Percentiles rank a stretch among this genome's conserved stretches.
phyloP scores from a whole-genome alignment of 2,329 filamentous ascomycete genomes.

The Fusarium staphyleae region DNA sequence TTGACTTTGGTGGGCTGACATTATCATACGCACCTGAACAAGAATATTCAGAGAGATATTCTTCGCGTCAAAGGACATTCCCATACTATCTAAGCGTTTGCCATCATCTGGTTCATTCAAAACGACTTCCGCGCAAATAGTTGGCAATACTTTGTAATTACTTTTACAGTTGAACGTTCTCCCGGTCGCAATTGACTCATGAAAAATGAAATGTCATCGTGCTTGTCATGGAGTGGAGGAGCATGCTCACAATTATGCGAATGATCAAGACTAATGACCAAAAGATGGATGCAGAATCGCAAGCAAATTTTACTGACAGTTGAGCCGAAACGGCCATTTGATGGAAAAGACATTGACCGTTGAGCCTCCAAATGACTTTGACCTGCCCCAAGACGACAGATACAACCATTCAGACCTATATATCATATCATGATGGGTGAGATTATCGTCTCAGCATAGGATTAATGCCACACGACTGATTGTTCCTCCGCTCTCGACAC shows the following conservation, averaged over 20 bases:
- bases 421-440: conserved; percentile 64
- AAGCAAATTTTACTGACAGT: conserved; percentile 7
- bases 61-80: too few species aligned
- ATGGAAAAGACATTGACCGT: conserved; percentile 11
- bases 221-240: too few species aligned
- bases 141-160: conserved; percentile 1
- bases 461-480: background rate
- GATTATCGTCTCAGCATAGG: background rate
- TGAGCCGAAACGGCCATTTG: background rate
- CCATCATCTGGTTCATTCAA: too few species aligned
- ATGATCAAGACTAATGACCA: too few species aligned
- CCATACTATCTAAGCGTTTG: too few species aligned
- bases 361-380: conserved; percentile 44
- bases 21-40: background rate
- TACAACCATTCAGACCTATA: conserved; percentile 59
- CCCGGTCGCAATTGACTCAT: conserved; percentile 8
- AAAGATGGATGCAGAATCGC: conserved; percentile 29
- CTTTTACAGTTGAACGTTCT: conserved; percentile 15
- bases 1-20: background rate
- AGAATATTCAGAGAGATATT: background rate
- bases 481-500: conserved; percentile 34
- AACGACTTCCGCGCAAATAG: background rate
- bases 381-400: conserved; percentile 48
- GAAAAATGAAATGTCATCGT: too few species aligned
- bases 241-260: too few species aligned